Evolutionary conservation across 2,329 filamentous ascomycete species (phyloP).

Genomic region (Phyllosticta ampelicida): DNA sequence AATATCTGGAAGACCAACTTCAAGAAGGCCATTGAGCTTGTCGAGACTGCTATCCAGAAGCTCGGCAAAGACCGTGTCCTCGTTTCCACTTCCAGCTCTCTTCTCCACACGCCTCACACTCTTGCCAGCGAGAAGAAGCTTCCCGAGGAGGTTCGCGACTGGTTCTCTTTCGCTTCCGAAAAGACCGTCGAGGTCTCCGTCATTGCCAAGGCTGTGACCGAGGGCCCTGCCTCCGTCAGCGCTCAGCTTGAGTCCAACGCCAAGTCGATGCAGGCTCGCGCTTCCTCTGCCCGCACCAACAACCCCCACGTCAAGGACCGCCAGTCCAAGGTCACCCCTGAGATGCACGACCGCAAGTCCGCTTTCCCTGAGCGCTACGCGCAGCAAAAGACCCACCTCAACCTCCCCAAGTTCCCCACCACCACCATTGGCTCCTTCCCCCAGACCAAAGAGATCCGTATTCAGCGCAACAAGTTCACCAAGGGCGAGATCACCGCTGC

Average conservation of each 20-base stretch:
- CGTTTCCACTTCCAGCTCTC: conserved; percentile 91
- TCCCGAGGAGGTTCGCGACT: conserved; percentile 82
- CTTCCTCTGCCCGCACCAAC: conserved; percentile 90
- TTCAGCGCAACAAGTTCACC: conserved; percentile 95
- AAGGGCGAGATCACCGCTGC: conserved; percentile 90
- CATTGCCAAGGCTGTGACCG: conserved; percentile 94
- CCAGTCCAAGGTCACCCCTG: conserved; percentile 72
- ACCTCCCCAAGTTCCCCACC: conserved; percentile 93
- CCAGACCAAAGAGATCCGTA: conserved; percentile 97
- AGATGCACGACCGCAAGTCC: conserved; percentile 88
- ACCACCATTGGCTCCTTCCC: conserved; percentile 99
- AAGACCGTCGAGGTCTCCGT: conserved; percentile 84
- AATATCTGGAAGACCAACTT: conserved; percentile 99
- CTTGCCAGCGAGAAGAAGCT: conserved; percentile 98
- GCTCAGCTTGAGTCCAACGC: conserved; percentile 93
- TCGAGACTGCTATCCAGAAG: conserved; percentile 86
- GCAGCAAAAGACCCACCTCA: conserved; percentile 84
- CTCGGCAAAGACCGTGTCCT: conserved; percentile 96
- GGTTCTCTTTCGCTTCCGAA: conserved; percentile 97
- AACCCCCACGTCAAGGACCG: conserved; percentile 95
- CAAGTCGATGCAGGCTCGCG: conserved; percentile 83
- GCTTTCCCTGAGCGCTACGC: conserved; percentile 75
- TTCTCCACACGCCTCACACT: conserved; percentile 97
- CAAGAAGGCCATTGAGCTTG: conserved; percentile 82
- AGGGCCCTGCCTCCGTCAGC: conserved; percentile 76